phyloP scores from a whole-genome alignment of 2,329 filamentous ascomycete species.

The Trichophaea hybrida region DNA sequence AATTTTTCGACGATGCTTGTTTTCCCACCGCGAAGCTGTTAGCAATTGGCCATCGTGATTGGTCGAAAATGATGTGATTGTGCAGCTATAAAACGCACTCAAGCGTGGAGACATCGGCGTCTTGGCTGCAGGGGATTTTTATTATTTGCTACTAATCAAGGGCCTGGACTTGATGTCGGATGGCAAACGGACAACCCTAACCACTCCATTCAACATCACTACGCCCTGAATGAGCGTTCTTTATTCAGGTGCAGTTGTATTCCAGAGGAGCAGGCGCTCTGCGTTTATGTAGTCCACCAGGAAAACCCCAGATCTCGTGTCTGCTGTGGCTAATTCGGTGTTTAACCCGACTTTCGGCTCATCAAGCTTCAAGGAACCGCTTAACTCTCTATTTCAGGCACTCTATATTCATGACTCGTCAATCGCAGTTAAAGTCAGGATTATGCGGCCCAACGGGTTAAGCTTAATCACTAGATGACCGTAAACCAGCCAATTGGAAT shows the following conservation, averaged over 20 bases:
- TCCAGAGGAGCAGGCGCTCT: too few species aligned
- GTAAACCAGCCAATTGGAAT: too few species aligned
- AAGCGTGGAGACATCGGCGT: background rate
- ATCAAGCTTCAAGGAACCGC: too few species aligned
- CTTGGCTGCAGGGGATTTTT: conserved; percentile 2
- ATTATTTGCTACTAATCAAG: background rate
- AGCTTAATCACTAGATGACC: too few species aligned
- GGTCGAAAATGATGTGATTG: conserved; percentile 1
- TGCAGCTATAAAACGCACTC: background rate
- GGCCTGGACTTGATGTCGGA: background rate
- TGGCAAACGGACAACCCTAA: background rate
- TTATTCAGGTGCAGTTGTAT: background rate
- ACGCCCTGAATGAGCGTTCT: background rate
- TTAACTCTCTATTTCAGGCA: too few species aligned
- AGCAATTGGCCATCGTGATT: background rate
- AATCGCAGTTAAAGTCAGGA: too few species aligned
- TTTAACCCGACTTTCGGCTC: too few species aligned
- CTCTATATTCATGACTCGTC: too few species aligned
- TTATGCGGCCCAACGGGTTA: too few species aligned
- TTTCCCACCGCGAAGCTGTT: background rate
- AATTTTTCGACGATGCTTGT: background rate
- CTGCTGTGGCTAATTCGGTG: too few species aligned
- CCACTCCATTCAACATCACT: background rate
- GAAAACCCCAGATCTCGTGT: too few species aligned
- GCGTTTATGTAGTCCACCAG: too few species aligned